A percentile compares a stretch with the other conserved stretches of the same genome.
These are phyloP conservation scores for Elaeis oleifera DNA, from an alignment of 202 grass and related monocot genomes.

Conservation along the genomic window DNA sequence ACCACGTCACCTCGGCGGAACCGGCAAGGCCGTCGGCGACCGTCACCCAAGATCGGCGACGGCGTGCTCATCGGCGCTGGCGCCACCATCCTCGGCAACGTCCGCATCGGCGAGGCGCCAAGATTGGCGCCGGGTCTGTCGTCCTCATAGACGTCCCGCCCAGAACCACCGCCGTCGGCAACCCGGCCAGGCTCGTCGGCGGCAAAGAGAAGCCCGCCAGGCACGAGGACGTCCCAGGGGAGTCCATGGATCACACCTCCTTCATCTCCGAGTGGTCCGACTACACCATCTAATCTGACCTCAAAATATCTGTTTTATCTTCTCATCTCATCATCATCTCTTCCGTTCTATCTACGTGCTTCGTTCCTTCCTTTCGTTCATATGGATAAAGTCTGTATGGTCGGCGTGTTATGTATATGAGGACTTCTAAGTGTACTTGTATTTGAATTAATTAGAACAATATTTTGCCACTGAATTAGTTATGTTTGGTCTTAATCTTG, in stretches of 20 bases:
- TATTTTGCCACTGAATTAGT: no score
- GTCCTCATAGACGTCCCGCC: no score
- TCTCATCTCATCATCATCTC: neutral
- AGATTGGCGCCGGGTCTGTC: no score
- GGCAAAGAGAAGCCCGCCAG: neutral
- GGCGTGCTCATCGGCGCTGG: slow-evolving; percentile 2
- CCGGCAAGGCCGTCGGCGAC: slow-evolving; percentile 1
- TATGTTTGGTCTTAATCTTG: no score
- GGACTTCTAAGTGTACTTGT: no score
- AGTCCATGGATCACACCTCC: neutral
- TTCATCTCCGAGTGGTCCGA: neutral
- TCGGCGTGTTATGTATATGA: no score
- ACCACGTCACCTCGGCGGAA: slow-evolving; percentile 9
- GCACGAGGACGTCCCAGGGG: neutral
- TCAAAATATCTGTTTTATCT: neutral
- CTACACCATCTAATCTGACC: slow-evolving; percentile 1
- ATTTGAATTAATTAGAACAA: no score
- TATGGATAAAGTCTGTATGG: no score
- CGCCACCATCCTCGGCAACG: slow-evolving; percentile 1
- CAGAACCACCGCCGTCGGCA: no score
- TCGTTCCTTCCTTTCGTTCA: no score
- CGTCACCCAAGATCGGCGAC: slow-evolving; percentile 1
- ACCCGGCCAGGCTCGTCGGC: neutral
- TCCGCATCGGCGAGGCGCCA: neutral
- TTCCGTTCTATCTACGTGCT: neutral